Conservation (phyloP, 164 flowering plant species). For the Euptelea pleiosperma region DNA sequence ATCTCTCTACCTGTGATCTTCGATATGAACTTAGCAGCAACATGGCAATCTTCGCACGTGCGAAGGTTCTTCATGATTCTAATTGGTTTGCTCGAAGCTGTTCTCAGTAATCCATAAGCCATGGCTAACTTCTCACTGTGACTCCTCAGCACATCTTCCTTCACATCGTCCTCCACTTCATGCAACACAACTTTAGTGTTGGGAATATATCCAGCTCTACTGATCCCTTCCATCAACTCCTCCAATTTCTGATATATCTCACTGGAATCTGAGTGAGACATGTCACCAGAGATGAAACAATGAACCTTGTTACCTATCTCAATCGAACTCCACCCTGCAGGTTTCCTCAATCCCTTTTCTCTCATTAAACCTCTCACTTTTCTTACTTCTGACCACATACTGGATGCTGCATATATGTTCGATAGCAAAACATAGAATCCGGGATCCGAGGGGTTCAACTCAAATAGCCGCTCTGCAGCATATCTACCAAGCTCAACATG, state of each 20-base stretch:
- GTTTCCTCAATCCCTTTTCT: constrained; percentile 14
- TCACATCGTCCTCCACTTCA: constrained; percentile 28
- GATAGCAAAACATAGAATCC: constrained; percentile 19
- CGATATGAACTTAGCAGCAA: constrained; percentile 23
- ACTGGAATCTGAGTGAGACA: constrained; percentile 8
- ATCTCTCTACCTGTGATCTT: constrained; percentile 13
- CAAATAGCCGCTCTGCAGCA: constrained; percentile 16
- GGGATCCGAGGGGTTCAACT: constrained; percentile 11
- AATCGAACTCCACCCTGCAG: constrained; percentile 16
- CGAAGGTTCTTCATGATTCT: constrained; percentile 27
- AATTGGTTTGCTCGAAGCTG: constrained; percentile 6
- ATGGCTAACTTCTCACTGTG: constrained; percentile 35
- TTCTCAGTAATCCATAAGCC: constrained; percentile 24
- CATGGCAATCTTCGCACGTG: constrained; percentile 32
- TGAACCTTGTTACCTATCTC: constrained; percentile 14
- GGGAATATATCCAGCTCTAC: constrained; percentile 18
- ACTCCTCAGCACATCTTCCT: constrained; percentile 20
- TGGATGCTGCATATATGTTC: constrained; percentile 13
- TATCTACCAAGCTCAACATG: constrained; percentile 7
- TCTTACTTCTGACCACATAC: constrained; percentile 14
- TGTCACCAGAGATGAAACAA: constrained; percentile 15
- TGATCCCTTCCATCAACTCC: constrained; percentile 17
- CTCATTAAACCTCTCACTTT: constrained; percentile 11
- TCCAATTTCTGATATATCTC: constrained; percentile 24
- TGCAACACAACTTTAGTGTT: constrained; percentile 24